Evolutionary conservation across 768 basidiomycete species (phyloP).

Genomic region (Kwoniella europaea): DNA sequence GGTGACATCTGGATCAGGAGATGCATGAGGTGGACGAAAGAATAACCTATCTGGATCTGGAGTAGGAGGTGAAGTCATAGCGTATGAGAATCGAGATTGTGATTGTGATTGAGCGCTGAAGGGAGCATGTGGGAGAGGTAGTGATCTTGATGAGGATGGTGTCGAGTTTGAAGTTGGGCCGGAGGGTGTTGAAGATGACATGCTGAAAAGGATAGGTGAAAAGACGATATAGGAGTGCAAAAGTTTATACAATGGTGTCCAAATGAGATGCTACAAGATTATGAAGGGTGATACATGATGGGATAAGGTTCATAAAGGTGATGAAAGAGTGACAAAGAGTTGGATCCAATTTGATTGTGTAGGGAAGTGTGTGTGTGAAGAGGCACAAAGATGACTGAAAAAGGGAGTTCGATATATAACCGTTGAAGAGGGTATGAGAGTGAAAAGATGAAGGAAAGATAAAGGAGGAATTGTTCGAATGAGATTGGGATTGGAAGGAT

Average conservation of each 20-base stretch:
- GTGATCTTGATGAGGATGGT: constrained; percentile 1
- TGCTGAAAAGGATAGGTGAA: neutral
- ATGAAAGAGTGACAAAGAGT: neutral
- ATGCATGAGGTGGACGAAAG: constrained; percentile 4
- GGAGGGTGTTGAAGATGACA: neutral
- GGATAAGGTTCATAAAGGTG: neutral
- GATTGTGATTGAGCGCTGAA: neutral
- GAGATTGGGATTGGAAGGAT: neutral
- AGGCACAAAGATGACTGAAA: neutral
- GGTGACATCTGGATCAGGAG: neutral
- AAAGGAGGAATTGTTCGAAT: neutral
- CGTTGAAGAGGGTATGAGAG: neutral
- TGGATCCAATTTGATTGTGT: neutral
- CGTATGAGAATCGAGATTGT: constrained; percentile 5
- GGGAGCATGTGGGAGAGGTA: neutral
- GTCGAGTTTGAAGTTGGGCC: neutral
- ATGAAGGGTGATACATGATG: neutral
- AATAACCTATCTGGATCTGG: constrained; percentile 8
- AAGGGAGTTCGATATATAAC: neutral
- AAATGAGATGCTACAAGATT: neutral
- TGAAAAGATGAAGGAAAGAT: neutral
- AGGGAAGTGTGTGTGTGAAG: neutral
- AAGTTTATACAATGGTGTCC: too few relatives aligned
- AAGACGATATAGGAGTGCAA: neutral
- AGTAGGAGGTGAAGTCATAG: constrained; percentile 8